These are phyloP conservation scores for Calocera cornea DNA, from an alignment of 768 basidiomycete genomes.

Conservation along the genomic window DNA sequence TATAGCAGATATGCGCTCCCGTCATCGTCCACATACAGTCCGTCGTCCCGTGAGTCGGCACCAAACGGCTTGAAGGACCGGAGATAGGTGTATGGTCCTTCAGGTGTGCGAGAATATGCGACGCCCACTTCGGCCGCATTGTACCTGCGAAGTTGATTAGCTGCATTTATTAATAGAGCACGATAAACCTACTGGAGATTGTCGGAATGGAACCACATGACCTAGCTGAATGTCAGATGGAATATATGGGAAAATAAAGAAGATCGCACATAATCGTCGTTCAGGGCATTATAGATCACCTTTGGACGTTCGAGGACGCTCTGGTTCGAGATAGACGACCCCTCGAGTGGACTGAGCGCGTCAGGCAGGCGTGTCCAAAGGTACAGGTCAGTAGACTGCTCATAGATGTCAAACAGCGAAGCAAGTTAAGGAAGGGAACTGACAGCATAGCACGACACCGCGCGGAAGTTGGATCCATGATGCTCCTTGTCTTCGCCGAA, in stretches of 20 bases:
- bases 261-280: conserved; percentile 33
- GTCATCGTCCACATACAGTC: conserved; percentile 41
- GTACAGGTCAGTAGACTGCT: conserved; percentile 36
- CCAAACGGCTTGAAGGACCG: conserved; percentile 43
- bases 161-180: neutral
- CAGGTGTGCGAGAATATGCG: conserved; percentile 43
- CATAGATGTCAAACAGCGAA: neutral
- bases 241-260: neutral
- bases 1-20: conserved; percentile 46
- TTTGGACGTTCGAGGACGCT: conserved; percentile 53
- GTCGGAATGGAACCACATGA: conserved; percentile 63
- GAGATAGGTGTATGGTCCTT: conserved; percentile 46
- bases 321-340: conserved; percentile 42
- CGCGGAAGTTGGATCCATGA: conserved; percentile 41
- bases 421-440: conserved; percentile 5
- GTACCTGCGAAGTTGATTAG: conserved; percentile 31
- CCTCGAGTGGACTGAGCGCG: conserved; percentile 40
- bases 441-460: conserved; percentile 47
- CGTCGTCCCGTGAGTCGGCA: conserved; percentile 46
- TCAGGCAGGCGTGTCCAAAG: conserved; percentile 47
- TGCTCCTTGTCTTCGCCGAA: conserved; percentile 48
- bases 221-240: conserved; percentile 28
- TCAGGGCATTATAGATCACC: conserved; percentile 24
- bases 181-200: conserved; percentile 35
- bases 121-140: conserved; percentile 52